Conservation (phyloP, 495 filamentous ascomycete species). For the Annulohypoxylon nitens region DNA sequence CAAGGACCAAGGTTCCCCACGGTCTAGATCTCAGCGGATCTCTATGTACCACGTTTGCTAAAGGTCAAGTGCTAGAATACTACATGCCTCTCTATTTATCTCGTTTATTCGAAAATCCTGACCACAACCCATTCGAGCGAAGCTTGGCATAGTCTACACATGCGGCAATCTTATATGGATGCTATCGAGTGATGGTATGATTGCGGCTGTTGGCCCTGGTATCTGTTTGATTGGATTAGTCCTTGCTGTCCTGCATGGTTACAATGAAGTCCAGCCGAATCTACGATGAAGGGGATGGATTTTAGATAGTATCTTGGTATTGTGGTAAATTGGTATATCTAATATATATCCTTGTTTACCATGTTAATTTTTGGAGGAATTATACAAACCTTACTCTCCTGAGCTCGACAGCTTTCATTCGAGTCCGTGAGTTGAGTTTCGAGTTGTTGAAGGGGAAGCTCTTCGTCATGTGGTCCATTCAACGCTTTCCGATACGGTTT, state of each 20-base stretch:
- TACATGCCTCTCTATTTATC: neutral
- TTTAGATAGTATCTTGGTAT: conserved; percentile 27
- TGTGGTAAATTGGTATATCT: conserved; percentile 11
- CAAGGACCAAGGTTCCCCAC: neutral
- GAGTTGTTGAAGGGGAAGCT: conserved; percentile 17
- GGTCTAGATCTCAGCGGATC: conserved; percentile 6
- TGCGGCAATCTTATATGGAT: conserved; percentile 1
- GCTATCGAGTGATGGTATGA: conserved; percentile 33
- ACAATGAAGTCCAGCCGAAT: conserved; percentile 37
- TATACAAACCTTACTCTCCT: neutral
- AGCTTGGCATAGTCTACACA: neutral
- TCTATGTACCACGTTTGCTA: neutral
- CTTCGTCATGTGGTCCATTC: conserved; percentile 38
- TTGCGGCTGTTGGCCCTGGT: conserved; percentile 29
- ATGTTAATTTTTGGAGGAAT: neutral
- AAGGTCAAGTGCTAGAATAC: conserved; percentile 7
- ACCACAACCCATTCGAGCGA: conserved; percentile 1
- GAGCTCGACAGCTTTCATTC: neutral
- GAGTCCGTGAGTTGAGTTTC: conserved; percentile 15
- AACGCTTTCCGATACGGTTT: conserved; percentile 15
- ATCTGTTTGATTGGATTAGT: conserved; percentile 23
- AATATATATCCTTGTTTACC: conserved; percentile 31
- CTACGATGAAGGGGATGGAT: conserved; percentile 20
- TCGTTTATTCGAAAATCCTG: neutral
- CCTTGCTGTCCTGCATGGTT: conserved; percentile 39